Conservation (phyloP, 2,329 filamentous ascomycete genomes). For the Penicillium sp. region DNA sequence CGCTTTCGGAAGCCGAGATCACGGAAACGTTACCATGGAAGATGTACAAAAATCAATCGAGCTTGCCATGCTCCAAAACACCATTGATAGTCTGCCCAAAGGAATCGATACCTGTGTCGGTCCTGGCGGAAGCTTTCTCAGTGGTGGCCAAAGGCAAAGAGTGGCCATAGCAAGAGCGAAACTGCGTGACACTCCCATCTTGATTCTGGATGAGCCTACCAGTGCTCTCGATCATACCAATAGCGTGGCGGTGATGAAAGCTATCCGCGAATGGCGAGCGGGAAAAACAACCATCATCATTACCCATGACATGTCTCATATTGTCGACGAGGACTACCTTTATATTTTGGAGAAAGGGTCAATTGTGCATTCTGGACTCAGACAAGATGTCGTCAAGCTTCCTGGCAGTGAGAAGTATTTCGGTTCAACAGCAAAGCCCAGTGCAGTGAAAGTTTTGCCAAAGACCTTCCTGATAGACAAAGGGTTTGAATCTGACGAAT, state of each 20-base stretch:
- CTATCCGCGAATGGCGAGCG: conserved; percentile 69
- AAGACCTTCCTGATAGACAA: not conserved
- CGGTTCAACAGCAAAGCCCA: not conserved
- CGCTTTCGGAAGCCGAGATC: conserved; percentile 58
- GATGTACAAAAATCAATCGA: conserved; percentile 60
- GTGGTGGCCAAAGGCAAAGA: conserved; percentile 79
- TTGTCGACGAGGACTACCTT: conserved; percentile 66
- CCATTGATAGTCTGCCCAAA: conserved; percentile 60
- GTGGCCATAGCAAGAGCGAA: conserved; percentile 73
- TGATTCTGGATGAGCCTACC: conserved; percentile 85
- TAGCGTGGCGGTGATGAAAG: conserved; percentile 63
- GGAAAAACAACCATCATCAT: conserved; percentile 88
- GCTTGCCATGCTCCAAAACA: conserved; percentile 63
- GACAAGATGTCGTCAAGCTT: conserved; percentile 48
- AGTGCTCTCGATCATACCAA: conserved; percentile 76
- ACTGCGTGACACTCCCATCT: conserved; percentile 68
- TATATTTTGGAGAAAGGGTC: conserved; percentile 69
- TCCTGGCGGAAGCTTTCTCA: conserved; percentile 63
- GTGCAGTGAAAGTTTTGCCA: not conserved
- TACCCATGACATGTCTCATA: conserved; percentile 80
- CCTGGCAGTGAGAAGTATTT: conserved; percentile 24
- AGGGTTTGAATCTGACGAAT: not conserved
- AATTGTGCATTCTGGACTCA: conserved; percentile 65
- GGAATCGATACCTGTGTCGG: conserved; percentile 70
- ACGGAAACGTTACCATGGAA: conserved; percentile 46